Base-by-base conservation (phyloP, 177 flowering plant genomes). In the Telopea speciosissima region DNA sequence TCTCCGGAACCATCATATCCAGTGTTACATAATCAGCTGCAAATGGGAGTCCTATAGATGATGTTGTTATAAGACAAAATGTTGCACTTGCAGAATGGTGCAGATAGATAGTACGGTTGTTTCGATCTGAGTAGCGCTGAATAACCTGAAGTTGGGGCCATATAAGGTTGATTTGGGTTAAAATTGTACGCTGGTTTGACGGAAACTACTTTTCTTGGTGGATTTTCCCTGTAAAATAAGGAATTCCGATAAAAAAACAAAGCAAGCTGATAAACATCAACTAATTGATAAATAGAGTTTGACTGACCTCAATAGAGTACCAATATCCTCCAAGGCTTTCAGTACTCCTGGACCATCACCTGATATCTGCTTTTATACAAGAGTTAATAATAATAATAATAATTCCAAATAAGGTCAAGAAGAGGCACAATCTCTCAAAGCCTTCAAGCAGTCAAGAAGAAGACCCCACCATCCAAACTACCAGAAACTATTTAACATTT, bases 21-120 rank as follows among this genome's bases (percentile, higher is more conserved):
- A 84, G 70, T 19, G 86, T 90, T 36, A 88, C 85, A 85, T 79
- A 83, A 59, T 88, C 92, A 89, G 83, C 95, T 91, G 97, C 92
- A 93, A 85, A 83, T 83, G 87, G 81, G 79, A 74, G 77, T 80
- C 91, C 89, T 83, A 86, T 83, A 77, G 83, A 86, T 85, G 81
- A 82, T 81, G 87, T 77, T 69, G 66, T 79, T 79, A 80, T 81
- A 74, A 81, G 73, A 76, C 58, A 78, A 75, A 75, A 79, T 65
- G 75, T 26, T 74, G 76, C 63, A 68, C 9, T 44, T 40, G 65
- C 68, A 63, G 52, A 72, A 69, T 62, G 68, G 36, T 68, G 77
- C 70, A 77, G 36, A 73, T 33, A 61, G 40, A 70, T 49, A 52
- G 22, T 23, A 66, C 12, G 63, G 45, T 42, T 62, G 8, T 68